phyloP scores from a whole-genome alignment of 345 rosid genomes.

The Laguncularia racemosa region DNA sequence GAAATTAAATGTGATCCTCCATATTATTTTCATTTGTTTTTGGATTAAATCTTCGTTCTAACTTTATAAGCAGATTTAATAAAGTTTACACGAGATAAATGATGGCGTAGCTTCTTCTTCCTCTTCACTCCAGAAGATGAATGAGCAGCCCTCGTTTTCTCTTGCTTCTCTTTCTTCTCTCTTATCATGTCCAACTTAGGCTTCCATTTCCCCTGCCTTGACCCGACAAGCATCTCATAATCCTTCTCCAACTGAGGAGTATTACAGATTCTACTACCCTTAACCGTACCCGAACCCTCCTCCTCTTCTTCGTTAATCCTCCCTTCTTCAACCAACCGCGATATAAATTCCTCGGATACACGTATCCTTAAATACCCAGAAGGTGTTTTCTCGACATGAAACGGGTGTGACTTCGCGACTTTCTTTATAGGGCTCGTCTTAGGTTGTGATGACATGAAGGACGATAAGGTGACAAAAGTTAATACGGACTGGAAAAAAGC shows the following conservation, averaged over 20 bases:
- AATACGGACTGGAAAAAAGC: slow-evolving; percentile 48
- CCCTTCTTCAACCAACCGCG: slow-evolving; percentile 45
- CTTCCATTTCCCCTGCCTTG: slow-evolving; percentile 37
- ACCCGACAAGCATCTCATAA: slow-evolving; percentile 38
- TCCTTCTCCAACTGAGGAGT: slow-evolving; percentile 55
- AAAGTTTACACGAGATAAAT: slow-evolving; percentile 7
- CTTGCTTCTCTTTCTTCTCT: slow-evolving; percentile 34
- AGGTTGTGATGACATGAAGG: slow-evolving; percentile 24
- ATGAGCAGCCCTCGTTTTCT: slow-evolving; percentile 12
- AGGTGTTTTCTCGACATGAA: slow-evolving; percentile 41
- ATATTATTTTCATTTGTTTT: too few relatives aligned
- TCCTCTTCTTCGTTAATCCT: slow-evolving; percentile 6
- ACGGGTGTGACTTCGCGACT: slow-evolving; percentile 31
- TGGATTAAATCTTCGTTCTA: background rate
- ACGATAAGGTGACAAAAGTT: slow-evolving; percentile 50
- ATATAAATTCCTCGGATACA: slow-evolving; percentile 62
- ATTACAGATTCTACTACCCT: slow-evolving; percentile 29
- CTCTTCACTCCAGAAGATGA: slow-evolving; percentile 36
- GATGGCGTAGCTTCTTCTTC: slow-evolving; percentile 24
- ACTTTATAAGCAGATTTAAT: background rate
- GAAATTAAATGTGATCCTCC: too few relatives aligned
- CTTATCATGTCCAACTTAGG: slow-evolving; percentile 67
- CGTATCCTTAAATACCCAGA: slow-evolving; percentile 49
- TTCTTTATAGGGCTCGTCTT: slow-evolving; percentile 19
- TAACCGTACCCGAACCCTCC: background rate